A percentile compares a stretch with the other conserved stretches of the same genome.
Evolutionary conservation across 202 grass and related monocot genomes (phyloP).

Genomic region (Panicum virgatum): DNA sequence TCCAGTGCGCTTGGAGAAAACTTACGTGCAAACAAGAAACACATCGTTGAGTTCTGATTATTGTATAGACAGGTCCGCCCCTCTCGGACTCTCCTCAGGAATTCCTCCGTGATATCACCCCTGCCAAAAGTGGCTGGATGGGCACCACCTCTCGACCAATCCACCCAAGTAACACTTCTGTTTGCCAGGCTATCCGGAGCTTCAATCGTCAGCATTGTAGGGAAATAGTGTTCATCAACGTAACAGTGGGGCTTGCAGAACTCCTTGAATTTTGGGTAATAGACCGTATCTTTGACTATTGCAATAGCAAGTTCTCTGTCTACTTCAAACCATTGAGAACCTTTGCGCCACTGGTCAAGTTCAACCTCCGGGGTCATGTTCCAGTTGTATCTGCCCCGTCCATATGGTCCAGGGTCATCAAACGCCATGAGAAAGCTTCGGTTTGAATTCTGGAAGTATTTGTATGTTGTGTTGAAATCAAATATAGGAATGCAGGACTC

Average conservation of each 20-base stretch:
- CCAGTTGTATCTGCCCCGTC: constrained; percentile 76
- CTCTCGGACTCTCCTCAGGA: constrained; percentile 62
- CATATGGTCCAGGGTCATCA: constrained; percentile 86
- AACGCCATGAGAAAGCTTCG: constrained; percentile 65
- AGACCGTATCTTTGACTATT: constrained; percentile 65
- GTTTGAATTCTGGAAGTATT: constrained; percentile 66
- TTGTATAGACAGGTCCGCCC: constrained; percentile 79
- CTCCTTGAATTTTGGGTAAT: constrained; percentile 88
- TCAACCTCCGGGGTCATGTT: constrained; percentile 90
- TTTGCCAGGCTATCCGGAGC: constrained; percentile 72
- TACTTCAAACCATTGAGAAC: constrained; percentile 93
- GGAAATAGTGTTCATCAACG: constrained; percentile 95
- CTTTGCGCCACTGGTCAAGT: constrained; percentile 87
- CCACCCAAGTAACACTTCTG: constrained; percentile 82
- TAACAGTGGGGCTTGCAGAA: constrained; percentile 88
- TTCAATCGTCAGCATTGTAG: constrained; percentile 86
- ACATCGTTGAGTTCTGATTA: constrained; percentile 49
- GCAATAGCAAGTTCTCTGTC: constrained; percentile 56
- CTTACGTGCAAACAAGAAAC: constrained; percentile 86
- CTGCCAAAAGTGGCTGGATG: constrained; percentile 94
- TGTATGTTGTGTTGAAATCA: constrained; percentile 85
- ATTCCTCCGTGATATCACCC: constrained; percentile 63
- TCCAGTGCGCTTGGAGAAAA: constrained; percentile 79
- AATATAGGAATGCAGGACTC: constrained; percentile 89
- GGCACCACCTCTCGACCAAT: constrained; percentile 93